These are phyloP conservation scores for Quercus suber DNA, from an alignment of 306 rosid genomes.

Conservation along the genomic window DNA sequence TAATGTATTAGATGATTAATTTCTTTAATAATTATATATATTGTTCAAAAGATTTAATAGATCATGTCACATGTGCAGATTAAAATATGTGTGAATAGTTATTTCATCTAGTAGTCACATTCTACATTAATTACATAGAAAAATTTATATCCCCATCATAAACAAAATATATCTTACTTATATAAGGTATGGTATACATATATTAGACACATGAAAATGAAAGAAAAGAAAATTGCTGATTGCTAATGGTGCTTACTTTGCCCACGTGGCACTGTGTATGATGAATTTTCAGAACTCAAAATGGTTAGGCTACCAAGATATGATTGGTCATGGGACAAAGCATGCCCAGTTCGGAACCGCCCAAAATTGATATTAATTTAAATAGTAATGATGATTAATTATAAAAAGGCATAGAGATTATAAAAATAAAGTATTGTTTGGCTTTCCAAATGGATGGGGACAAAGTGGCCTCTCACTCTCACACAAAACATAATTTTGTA, in stretches of 20 bases:
- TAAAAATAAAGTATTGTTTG: not conserved
- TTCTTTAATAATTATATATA: too few relatives aligned
- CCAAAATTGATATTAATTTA: slow-evolving; percentile 27
- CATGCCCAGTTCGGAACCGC: slow-evolving; percentile 46
- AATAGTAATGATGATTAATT: slow-evolving; percentile 7
- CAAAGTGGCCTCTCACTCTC: slow-evolving; percentile 28
- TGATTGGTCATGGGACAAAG: slow-evolving; percentile 17
- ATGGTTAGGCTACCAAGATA: slow-evolving; percentile 38
- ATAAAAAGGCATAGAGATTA: slow-evolving; percentile 4
- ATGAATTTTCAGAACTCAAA: slow-evolving; percentile 6
- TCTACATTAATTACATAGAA: too few relatives aligned
- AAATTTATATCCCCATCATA: too few relatives aligned
- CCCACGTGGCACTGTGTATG: slow-evolving; percentile 5
- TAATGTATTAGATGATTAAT: too few relatives aligned
- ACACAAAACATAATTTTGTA: slow-evolving; percentile 29
- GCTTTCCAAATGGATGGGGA: slow-evolving; percentile 40
- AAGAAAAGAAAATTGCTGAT: not conserved
- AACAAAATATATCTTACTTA: not conserved
- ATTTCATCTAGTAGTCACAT: too few relatives aligned
- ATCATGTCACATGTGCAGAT: too few relatives aligned
- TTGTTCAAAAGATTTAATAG: too few relatives aligned
- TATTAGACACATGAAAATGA: not conserved
- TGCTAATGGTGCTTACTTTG: slow-evolving; percentile 13
- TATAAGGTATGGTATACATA: not conserved
- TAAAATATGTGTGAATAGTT: too few relatives aligned